These are phyloP conservation scores for Boletus rubroflammeus DNA, from an alignment of 768 basidiomycete species.

Conservation along the genomic window DNA sequence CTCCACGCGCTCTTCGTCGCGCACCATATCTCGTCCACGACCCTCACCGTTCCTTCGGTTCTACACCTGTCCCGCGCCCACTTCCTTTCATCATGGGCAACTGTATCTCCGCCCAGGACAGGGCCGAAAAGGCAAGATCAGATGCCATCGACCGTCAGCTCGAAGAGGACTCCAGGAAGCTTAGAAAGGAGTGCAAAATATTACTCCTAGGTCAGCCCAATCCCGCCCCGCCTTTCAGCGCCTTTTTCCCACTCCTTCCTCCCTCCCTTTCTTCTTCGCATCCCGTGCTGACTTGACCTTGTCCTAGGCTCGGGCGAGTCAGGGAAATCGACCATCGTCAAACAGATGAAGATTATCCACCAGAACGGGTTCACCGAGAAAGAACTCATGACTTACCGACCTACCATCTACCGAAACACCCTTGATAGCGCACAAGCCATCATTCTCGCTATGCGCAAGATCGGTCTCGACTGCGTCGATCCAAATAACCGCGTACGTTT, in stretches of 20 bases:
- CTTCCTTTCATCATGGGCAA: constrained; percentile 52
- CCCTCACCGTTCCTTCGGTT: neutral
- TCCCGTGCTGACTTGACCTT: neutral
- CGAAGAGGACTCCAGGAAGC: constrained; percentile 80
- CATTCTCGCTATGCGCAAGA: constrained; percentile 81
- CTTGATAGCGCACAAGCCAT: constrained; percentile 87
- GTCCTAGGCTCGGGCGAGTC: constrained; percentile 87
- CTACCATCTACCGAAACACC: constrained; percentile 81
- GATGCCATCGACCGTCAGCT: constrained; percentile 79
- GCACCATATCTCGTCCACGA: neutral
- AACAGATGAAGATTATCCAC: constrained; percentile 99
- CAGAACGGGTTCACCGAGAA: constrained; percentile 81
- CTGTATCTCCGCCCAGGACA: constrained; percentile 57
- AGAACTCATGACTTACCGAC: constrained; percentile 73
- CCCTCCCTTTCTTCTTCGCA: neutral
- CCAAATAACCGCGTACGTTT: constrained; percentile 52
- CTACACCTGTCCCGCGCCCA: neutral
- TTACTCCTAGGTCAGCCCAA: constrained; percentile 72
- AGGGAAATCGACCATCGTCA: constrained; percentile 94
- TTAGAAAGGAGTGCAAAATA: constrained; percentile 90
- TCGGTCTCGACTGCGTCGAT: constrained; percentile 72
- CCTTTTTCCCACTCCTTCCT: constrained; percentile 4
- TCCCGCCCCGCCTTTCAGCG: constrained; percentile 3
- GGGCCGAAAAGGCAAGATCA: constrained; percentile 56
- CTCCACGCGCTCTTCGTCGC: neutral